Evolutionary conservation across 495 filamentous ascomycete genomes (phyloP), one percentile per base, ranked within the genome.

Genomic region (Rhizodiscina lignyota): DNA sequence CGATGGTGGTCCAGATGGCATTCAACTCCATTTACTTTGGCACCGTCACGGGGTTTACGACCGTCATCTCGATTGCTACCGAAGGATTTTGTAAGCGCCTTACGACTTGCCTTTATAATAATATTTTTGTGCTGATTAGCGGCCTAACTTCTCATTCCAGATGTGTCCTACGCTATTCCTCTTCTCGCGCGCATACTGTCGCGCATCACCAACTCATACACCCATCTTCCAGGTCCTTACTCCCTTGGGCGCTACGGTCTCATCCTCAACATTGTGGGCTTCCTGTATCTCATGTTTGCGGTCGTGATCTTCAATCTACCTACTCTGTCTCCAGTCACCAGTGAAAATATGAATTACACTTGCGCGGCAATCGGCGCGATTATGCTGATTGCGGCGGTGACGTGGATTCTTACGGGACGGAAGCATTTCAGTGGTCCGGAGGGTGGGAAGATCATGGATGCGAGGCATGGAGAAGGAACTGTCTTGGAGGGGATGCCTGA

Each of bases 301-400:
- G 57, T 57, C 4, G 66, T 73, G 19, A 70, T 65, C 0, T 72
- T 74, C 51, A 73, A 71, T 37, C 70, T 74, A 43, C 68, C 70
- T 0, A 58, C 55, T 4, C 43, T 62, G 2, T 53, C 40, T 22
- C 69, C 69, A 0, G 67, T 74, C 1, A 54, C 47, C 5, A 47
- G 57, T 3, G 54, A 62, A 5, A 64, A 67, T 23, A 73, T 74
- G 69, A 74, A 73, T 36, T 72, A 73, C 41, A 70, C 67, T 0
- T 63, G 56, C 27, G 68, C 70, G 12, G 67, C 69, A 0, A 56
- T 71, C 37, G 70, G 68, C 2, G 53, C 68, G 5, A 61, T 71
- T 35, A 67, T 52, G 30, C 39, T 72, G 13, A 56, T 74, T 17
- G 63, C 58, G 22, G 11, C 61, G 0, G 39, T 68, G 2, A 70